Base-by-base conservation (phyloP, 2,329 filamentous ascomycete species). In the Fusarium tuaranense region DNA sequence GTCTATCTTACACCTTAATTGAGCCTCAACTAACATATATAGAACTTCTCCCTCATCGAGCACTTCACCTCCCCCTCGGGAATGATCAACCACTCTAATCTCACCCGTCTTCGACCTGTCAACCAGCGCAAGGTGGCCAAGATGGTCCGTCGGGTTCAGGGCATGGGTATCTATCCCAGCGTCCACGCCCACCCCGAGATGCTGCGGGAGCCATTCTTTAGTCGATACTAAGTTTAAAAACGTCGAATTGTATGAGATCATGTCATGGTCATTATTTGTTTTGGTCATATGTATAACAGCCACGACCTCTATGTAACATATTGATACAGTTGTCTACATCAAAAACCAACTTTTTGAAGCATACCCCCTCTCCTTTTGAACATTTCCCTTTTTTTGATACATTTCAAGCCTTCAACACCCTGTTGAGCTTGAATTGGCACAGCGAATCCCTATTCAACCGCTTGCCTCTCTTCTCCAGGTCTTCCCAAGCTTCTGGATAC, bases 111-210 rank as follows among this genome's bases (percentile, higher is more conserved):
- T 71, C 90, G 94, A 67, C 93, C 94, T 4, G 93, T 94, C 75
- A 98, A 98, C 87, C 97, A 99, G 87, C 90, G 97, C 76, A 95
- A 93, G 85, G 91, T 99, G 81, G 94, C 96, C 72, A 98, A 97
- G 87, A 96, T 97, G 63, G 93, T 99, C 78, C 88, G 97, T 75
- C 90, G 97, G 78, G 93, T 94, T 22, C 92, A 98, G 78, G 97
- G 95, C 1, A 89, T 98, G 80, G 97, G 97, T 18, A 87, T 98
- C 70, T 95, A 98, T 89, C 97, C 97, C 27, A 97, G 92, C 82
- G 93, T 97, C 65, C 94, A 99, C 86, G 87, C 88, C 75, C 97
- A 99, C 85, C 97, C 97, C 5, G 94, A 97, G 83, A 87, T 97
- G 67, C 82, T 98, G 75, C 86, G 87, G 68, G 78, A 83, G 14